A percentile compares a stretch with the other conserved stretches of the same genome.
Evolutionary conservation across 1,139 yeast genomes (phyloP).

Genomic region (Hemisphaericaspora xylanilytica): DNA sequence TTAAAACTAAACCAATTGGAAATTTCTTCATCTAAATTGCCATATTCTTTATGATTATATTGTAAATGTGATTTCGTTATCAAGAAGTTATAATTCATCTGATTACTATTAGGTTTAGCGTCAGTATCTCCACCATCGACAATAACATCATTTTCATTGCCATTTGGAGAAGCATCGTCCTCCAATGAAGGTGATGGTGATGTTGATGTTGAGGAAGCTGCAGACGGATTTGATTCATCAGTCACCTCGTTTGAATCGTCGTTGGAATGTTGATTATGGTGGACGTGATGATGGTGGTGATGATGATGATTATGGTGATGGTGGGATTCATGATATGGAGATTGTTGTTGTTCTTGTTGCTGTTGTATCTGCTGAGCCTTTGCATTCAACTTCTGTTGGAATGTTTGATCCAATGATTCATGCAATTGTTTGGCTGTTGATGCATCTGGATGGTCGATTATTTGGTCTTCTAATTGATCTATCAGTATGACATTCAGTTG

Average conservation of each 20-base stretch:
- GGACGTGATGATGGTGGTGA: slow-evolving; percentile 10
- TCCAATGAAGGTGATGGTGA: background rate
- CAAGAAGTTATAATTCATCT: slow-evolving; percentile 26
- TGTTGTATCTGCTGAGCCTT: slow-evolving; percentile 38
- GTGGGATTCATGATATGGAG: slow-evolving; percentile 3
- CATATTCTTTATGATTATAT: slow-evolving; percentile 45
- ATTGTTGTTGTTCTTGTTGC: slow-evolving; percentile 8
- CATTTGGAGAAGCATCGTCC: background rate
- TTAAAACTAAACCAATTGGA: slow-evolving; percentile 62
- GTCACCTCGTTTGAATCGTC: background rate
- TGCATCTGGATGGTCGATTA: slow-evolving; percentile 48
- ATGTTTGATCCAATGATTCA: slow-evolving; percentile 42
- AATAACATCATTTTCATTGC: slow-evolving; percentile 5
- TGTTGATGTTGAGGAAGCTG: too few relatives aligned
- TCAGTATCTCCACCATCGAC: slow-evolving; percentile 7
- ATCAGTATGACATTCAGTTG: slow-evolving; percentile 29
- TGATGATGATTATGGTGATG: slow-evolving; percentile 4
- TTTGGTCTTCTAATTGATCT: slow-evolving; percentile 46
- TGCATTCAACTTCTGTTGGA: slow-evolving; percentile 44
- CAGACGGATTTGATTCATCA: too few relatives aligned
- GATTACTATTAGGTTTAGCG: slow-evolving; percentile 1
- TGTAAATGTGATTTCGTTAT: slow-evolving; percentile 40
- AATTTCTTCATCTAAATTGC: slow-evolving; percentile 44
- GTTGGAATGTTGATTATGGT: background rate
- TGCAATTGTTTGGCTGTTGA: slow-evolving; percentile 32